Base-by-base conservation (phyloP, 208 protist genomes). In the Crithidia brevicula region DNA sequence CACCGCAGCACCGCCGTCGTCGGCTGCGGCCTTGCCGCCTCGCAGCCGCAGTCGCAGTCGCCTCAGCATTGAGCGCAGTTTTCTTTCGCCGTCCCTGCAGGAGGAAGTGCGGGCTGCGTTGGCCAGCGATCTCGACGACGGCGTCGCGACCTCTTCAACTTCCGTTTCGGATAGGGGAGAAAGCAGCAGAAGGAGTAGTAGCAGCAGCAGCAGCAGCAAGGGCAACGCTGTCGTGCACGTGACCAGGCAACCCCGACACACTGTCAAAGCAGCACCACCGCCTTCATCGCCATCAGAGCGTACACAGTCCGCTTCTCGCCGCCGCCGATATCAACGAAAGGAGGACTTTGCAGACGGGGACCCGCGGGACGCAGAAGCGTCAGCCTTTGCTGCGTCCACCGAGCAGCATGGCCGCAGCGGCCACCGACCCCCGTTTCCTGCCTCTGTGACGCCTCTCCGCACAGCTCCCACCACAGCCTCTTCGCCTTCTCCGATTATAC, bases 91-190 rank as follows among this genome's bases (percentile, higher is more conserved):
- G 15, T 51, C 67, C 2, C 46, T 72, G 18, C 58, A 54, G 50
- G 58, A 15, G 40, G 67, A 73, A 33, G 57, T 73, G 22, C 50
- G 50, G 3, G 67, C 50, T 10, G 67, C 67, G 7, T 38, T 73
- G 54, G 49, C 47, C 30, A 60, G 50, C 36, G 67, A 73, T n/a
- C n/a, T n/a, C 25, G 38, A 20, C 9, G 56, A 62, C 20, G n/a
- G 36, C 20, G n/a, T n/a, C n/a, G n/a, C n/a, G n/a, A n/a, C n/a
- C n/a, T 1, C 36, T 13, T 16, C 36, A 40, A 40, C 43, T 9
- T 9, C 43, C 43, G 13, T 18, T 8, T 40, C 1, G 10, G 0
- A 7, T 20, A 25, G 1, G 11, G 57, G 52, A 16, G 23, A 61
- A 40, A 18, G 40, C 27, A 43, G n/a, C n/a, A n/a, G n/a, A n/a